phyloP scores from a whole-genome alignment of 176 grass and related monocot species.

The Rhipidocladum racemiflorum region DNA sequence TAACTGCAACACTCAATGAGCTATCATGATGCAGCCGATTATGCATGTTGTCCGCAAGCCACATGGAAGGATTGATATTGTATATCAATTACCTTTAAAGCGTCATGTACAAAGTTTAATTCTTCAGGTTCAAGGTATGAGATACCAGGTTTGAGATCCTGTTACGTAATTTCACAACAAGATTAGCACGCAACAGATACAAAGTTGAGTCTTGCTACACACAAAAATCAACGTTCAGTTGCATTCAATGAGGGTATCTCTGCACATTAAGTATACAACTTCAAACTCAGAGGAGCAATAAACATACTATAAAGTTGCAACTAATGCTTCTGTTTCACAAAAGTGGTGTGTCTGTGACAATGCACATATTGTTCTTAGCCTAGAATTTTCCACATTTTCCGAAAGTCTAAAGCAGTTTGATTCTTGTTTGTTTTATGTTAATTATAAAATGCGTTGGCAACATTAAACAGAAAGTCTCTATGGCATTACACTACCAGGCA shows the following conservation, averaged over 20 bases:
- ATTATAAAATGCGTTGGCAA: neutral
- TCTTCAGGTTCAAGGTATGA: constrained; percentile 87
- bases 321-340: neutral
- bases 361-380: neutral
- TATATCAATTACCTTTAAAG: constrained; percentile 72
- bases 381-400: neutral
- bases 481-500: neutral
- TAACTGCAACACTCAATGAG: constrained; percentile 57
- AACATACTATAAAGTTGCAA: neutral
- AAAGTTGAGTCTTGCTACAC: constrained; percentile 20
- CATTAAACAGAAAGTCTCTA: neutral
- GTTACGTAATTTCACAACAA: constrained; percentile 31
- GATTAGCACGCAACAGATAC: constrained; percentile 18
- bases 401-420: neutral
- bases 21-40: constrained; percentile 21
- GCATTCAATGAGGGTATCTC: neutral
- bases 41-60: neutral
- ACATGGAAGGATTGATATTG: constrained; percentile 14
- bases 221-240: neutral
- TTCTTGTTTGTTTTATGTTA: neutral
- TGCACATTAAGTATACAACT: constrained; percentile 3
- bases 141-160: constrained; percentile 85
- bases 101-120: constrained; percentile 71
- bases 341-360: neutral
- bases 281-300: neutral